Evolutionary conservation across 2,329 filamentous ascomycete species (phyloP).

Genomic region (Ascochyta viciae-villosae): DNA sequence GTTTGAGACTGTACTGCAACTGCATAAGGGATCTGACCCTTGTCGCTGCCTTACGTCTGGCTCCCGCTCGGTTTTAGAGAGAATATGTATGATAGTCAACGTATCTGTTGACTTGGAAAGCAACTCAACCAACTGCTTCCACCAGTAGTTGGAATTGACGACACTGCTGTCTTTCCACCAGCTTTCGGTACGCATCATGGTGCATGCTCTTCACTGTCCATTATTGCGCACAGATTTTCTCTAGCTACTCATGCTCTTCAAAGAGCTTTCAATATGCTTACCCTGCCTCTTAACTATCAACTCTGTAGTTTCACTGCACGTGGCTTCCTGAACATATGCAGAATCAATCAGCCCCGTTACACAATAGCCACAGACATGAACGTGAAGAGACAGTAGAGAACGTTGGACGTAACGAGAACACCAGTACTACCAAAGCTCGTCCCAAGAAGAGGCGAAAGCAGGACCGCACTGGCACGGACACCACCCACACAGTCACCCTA

Average conservation of each 20-base stretch:
- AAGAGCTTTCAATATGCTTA: no score
- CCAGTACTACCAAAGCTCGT: no score
- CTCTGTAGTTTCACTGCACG: neutral
- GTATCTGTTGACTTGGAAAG: neutral
- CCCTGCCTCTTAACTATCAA: neutral
- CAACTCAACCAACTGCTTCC: neutral
- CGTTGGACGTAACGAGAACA: no score
- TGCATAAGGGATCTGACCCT: neutral
- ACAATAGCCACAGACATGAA: neutral
- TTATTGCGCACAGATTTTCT: neutral
- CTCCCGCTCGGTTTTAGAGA: neutral
- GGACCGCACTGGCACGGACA: neutral
- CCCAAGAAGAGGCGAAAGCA: neutral
- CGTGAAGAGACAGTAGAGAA: neutral
- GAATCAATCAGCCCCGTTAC: no score
- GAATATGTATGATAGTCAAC: no score
- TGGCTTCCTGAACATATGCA: no score
- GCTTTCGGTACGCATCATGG: neutral
- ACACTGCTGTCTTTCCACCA: neutral
- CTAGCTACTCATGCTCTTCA: neutral
- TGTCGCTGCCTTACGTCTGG: neutral
- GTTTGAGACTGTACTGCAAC: neutral
- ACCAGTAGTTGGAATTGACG: neutral
- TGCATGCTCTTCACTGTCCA: neutral
- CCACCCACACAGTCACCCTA: neutral